These are phyloP conservation scores for Isabelozyma gotoi DNA, from an alignment of 805 yeast genomes.

Conservation along the genomic window DNA sequence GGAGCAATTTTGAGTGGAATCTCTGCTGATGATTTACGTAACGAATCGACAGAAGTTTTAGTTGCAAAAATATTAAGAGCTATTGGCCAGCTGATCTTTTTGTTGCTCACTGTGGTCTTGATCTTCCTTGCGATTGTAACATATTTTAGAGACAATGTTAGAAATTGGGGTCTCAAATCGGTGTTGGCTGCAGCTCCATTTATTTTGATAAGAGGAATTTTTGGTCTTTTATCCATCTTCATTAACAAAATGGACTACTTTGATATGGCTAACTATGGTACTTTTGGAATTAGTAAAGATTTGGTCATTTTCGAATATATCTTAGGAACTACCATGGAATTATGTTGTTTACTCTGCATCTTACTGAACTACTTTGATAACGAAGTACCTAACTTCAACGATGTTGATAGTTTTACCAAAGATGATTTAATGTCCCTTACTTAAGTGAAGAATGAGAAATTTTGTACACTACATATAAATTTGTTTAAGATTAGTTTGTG, in stretches of 20 bases:
- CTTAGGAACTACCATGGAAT: constrained; percentile 37
- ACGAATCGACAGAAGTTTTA: constrained; percentile 6
- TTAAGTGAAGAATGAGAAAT: no score
- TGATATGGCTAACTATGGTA: constrained; percentile 24
- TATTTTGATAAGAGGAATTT: constrained; percentile 33
- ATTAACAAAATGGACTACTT: constrained; percentile 32
- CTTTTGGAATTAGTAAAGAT: constrained; percentile 13
- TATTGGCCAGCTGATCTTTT: constrained; percentile 30
- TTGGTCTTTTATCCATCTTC: constrained; percentile 32
- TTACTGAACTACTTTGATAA: neutral
- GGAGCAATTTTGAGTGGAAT: constrained; percentile 29
- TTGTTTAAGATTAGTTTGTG: no score
- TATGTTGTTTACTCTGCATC: constrained; percentile 4
- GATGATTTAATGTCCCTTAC: neutral
- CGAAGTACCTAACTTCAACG: neutral
- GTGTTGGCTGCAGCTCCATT: constrained; percentile 29
- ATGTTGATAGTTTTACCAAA: neutral
- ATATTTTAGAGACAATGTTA: constrained; percentile 19
- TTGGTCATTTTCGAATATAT: constrained; percentile 33
- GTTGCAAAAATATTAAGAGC: constrained; percentile 27
- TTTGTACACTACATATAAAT: no score
- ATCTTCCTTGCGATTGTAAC: constrained; percentile 17
- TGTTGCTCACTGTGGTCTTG: constrained; percentile 19
- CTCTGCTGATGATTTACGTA: constrained; percentile 10
- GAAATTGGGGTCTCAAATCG: constrained; percentile 13